These are phyloP conservation scores for Metschnikowia reukaufii DNA, from an alignment of 805 yeast species.

Conservation along the genomic window DNA sequence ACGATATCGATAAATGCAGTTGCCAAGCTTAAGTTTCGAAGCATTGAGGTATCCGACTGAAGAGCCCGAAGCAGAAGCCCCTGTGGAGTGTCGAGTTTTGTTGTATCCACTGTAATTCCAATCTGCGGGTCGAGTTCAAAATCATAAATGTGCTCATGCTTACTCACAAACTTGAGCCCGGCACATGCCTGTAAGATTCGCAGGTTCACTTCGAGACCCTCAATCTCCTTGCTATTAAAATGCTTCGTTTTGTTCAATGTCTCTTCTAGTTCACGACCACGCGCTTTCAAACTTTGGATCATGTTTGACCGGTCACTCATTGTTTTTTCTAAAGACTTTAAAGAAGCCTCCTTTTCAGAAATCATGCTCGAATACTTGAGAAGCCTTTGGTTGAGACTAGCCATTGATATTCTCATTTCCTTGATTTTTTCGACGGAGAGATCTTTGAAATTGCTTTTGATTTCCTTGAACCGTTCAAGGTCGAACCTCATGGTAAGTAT, in stretches of 20 bases:
- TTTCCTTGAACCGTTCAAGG: constrained; percentile 16
- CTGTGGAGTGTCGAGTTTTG: constrained; percentile 8
- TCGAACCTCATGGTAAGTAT: constrained; percentile 9
- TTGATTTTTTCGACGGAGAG: constrained; percentile 19
- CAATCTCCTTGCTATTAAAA: constrained; percentile 16
- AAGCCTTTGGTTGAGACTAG: constrained; percentile 19
- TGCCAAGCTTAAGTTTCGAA: constrained; percentile 20
- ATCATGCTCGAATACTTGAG: constrained; percentile 17
- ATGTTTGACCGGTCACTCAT: constrained; percentile 12
- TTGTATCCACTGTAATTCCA: constrained; percentile 10
- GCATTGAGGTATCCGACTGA: constrained; percentile 1
- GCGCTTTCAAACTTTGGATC: constrained; percentile 24
- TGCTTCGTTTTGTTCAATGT: constrained; percentile 12
- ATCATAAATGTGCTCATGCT: constrained; percentile 6
- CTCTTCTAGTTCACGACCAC: constrained; percentile 16
- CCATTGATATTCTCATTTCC: constrained; percentile 14
- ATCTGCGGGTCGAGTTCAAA: constrained; percentile 17
- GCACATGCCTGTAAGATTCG: constrained; percentile 28
- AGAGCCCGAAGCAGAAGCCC: constrained; percentile 9
- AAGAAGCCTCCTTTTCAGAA: constrained; percentile 10
- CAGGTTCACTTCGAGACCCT: constrained; percentile 19
- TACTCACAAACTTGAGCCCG: constrained; percentile 21
- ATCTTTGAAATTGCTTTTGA: constrained; percentile 16
- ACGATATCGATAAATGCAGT: background rate
- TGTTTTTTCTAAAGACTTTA: constrained; percentile 13